Evolutionary conservation across 2,329 filamentous ascomycete species (phyloP).

Genomic region (Volutella citrinella): DNA sequence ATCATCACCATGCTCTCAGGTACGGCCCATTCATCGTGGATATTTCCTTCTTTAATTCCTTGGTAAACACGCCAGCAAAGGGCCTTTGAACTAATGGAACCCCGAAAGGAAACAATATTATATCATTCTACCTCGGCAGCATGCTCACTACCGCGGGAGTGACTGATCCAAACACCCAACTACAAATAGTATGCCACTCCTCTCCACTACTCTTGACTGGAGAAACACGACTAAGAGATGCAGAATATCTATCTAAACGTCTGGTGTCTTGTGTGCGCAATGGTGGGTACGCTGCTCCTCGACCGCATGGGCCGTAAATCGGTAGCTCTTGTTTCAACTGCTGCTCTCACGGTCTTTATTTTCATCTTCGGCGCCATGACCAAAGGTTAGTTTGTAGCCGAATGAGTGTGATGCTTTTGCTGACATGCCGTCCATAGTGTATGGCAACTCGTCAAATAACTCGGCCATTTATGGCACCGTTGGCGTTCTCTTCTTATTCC

Average conservation of each 20-base stretch:
- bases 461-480: constrained; percentile 30
- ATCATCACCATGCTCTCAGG: too few species aligned
- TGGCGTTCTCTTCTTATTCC: constrained; percentile 50
- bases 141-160: constrained; percentile 46
- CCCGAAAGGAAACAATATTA: too few species aligned
- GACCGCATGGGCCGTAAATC: too few species aligned
- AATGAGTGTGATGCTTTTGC: not conserved
- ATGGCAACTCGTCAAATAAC: constrained; percentile 28
- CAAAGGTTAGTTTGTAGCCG: not conserved
- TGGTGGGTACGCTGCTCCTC: constrained; percentile 44
- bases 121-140: constrained; percentile 34
- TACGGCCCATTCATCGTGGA: too few species aligned
- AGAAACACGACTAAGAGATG: too few species aligned
- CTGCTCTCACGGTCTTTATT: constrained; percentile 5
- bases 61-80: not conserved
- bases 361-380: constrained; percentile 9
- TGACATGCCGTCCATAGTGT: not conserved
- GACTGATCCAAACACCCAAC: constrained; percentile 37
- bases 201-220: not conserved
- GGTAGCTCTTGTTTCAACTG: too few species aligned
- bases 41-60: too few species aligned
- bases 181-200: constrained; percentile 33
- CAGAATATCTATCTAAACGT: constrained; percentile 48
- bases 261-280: constrained; percentile 41
- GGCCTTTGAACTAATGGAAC: too few species aligned